Conservation (phyloP, 2,329 filamentous ascomycete species). For the Colletotrichum karsti region DNA sequence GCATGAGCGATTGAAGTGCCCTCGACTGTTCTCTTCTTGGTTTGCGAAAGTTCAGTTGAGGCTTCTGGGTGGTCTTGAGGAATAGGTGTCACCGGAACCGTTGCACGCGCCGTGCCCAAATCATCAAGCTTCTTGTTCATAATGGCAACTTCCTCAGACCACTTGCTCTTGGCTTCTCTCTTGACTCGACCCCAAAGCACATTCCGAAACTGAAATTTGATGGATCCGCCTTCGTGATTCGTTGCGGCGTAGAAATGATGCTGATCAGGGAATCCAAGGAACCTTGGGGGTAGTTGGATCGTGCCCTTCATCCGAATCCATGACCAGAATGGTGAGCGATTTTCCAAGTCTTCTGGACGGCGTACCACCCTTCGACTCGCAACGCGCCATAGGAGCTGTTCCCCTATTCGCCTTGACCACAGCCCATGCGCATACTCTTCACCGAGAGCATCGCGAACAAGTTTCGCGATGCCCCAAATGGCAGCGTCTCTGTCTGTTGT, state of each 20-base stretch:
- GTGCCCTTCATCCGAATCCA: not conserved
- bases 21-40: too few species aligned
- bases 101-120: not conserved
- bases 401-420: slow-evolving; percentile 27
- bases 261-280: not conserved
- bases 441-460: not conserved
- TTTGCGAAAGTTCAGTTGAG: too few species aligned
- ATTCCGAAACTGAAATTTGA: not conserved
- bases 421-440: slow-evolving; percentile 26
- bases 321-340: not conserved
- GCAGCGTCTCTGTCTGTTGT: slow-evolving; percentile 31
- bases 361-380: not conserved
- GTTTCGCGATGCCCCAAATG: slow-evolving; percentile 32
- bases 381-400: slow-evolving; percentile 32
- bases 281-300: not conserved
- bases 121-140: not conserved
- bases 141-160: not conserved
- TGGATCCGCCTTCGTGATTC: not conserved
- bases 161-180: not conserved
- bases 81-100: too few species aligned
- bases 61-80: too few species aligned
- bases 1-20: too few species aligned
- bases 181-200: not conserved
- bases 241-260: not conserved
- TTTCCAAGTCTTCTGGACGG: not conserved